Conservation (phyloP, 257 asterid genomes). For the Forsythia viridissima region DNA sequence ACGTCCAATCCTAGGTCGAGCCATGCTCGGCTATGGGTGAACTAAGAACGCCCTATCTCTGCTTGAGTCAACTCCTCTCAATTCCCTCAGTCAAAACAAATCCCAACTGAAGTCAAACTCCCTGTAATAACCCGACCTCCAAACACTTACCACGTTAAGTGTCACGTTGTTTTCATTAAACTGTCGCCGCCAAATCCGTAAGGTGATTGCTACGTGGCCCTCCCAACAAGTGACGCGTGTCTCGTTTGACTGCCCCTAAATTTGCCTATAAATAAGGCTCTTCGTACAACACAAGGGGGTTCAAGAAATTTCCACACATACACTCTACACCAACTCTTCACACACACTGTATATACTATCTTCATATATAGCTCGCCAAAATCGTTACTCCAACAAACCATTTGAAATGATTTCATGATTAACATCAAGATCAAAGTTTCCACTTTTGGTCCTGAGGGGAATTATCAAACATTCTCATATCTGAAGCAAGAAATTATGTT, state of each 20-base stretch:
- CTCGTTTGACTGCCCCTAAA: not conserved
- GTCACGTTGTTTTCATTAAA: no score
- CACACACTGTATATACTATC: no score
- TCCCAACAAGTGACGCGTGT: not conserved
- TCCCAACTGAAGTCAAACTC: not conserved
- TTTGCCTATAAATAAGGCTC: not conserved
- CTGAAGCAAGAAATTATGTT: not conserved
- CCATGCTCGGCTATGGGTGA: not conserved
- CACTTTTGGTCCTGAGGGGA: not conserved
- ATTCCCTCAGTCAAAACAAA: not conserved
- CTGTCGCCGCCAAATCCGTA: no score
- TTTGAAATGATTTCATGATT: not conserved
- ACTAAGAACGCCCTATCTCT: not conserved
- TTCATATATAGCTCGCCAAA: no score
- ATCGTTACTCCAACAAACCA: no score
- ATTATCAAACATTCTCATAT: not conserved
- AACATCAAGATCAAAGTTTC: not conserved
- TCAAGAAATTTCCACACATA: no score
- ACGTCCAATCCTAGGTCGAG: no score
- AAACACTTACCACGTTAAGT: no score
- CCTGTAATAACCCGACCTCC: no score
- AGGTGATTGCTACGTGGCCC: not conserved
- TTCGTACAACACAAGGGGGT: no score
- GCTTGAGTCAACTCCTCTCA: no score
- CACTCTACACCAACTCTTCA: no score